Evolutionary conservation across 2,329 filamentous ascomycete species (phyloP).

Genomic region (Alternaria arbusti): DNA sequence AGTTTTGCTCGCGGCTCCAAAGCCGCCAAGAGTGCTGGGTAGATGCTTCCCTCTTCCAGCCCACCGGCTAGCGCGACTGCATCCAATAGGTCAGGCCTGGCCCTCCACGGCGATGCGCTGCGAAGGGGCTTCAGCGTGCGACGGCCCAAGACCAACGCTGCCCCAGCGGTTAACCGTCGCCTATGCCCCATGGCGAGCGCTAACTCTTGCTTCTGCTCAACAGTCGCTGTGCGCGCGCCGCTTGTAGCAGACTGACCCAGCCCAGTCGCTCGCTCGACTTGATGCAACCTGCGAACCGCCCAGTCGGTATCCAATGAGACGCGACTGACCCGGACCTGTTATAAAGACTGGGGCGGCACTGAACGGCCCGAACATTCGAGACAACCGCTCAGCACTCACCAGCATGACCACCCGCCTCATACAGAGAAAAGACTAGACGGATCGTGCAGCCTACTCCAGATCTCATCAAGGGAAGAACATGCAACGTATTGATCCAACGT

Average conservation of each 20-base stretch:
- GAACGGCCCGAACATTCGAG: slow-evolving; percentile 9
- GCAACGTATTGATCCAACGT: not conserved
- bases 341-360: not conserved
- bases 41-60: slow-evolving; percentile 16
- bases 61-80: slow-evolving; percentile 17
- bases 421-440: not conserved
- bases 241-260: slow-evolving; percentile 2
- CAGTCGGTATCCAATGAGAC: slow-evolving; percentile 2
- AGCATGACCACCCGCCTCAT: not conserved
- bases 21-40: slow-evolving; percentile 20
- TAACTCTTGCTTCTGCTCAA: slow-evolving; percentile 11
- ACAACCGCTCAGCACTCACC: not conserved
- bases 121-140: slow-evolving; percentile 6
- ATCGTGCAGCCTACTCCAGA: not conserved
- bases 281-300: slow-evolving; percentile 6
- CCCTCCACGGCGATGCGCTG: slow-evolving; percentile 18
- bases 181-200: not conserved
- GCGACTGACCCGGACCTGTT: not conserved
- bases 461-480: not conserved
- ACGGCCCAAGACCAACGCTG: not conserved
- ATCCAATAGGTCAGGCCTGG: slow-evolving; percentile 13
- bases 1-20: slow-evolving; percentile 23
- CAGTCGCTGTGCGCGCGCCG: slow-evolving; percentile 1
- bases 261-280: slow-evolving; percentile 8
- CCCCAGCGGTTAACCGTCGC: slow-evolving; percentile 12